Base-by-base conservation (phyloP, 2,329 filamentous ascomycete genomes). In the Atkinsonella hypoxylon region DNA sequence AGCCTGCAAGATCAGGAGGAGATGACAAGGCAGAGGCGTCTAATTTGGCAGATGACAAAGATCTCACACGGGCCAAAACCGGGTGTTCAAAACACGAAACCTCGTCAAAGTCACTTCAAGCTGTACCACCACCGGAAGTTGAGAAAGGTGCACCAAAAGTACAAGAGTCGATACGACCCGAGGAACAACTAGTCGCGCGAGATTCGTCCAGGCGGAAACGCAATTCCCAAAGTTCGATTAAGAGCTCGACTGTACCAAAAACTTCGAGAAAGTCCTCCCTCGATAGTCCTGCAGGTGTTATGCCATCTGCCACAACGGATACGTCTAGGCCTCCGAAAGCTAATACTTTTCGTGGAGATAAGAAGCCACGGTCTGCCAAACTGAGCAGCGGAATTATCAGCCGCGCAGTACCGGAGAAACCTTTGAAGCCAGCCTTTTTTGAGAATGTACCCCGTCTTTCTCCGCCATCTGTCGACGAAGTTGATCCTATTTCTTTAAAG, bases 371-470 rank as follows among this genome's bases (percentile, higher is more conserved):
- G 22, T 53, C 61, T n/a, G 51, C 62, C 1, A 69, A 66, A 51
- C 52, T 60, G 1, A 57, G 47, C n/a, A 52, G 58, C 4, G 54
- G 57, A 7, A 49, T 62, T 1, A 58, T 64, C 4, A 51, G 56
- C 36, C 59, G 62, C 20, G 58, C 57, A 10, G 61, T 69, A 10
- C 63, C 66, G 2, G 67, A 68, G 40, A 61, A 68, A 18, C 64
- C 68, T 5, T 52, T 61, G 1, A 66, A 64, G 39, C 63, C 67
- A 5, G 62, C 62, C 0, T 69, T 70, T 43, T 70, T 69, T 42
- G 68, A 70, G 45, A 68, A 68, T 41, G 56, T 70, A 7, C 51
- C 55, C 9, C 54, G 54, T 15, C 48, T 46, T 3, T 57, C 65
- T 4, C 54, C 62, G 34, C 61, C 64, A 12, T 39, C 53, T 4